Evolutionary conservation across 1,139 yeast genomes (phyloP).

Genomic region (Geotrichum aggregatum): DNA sequence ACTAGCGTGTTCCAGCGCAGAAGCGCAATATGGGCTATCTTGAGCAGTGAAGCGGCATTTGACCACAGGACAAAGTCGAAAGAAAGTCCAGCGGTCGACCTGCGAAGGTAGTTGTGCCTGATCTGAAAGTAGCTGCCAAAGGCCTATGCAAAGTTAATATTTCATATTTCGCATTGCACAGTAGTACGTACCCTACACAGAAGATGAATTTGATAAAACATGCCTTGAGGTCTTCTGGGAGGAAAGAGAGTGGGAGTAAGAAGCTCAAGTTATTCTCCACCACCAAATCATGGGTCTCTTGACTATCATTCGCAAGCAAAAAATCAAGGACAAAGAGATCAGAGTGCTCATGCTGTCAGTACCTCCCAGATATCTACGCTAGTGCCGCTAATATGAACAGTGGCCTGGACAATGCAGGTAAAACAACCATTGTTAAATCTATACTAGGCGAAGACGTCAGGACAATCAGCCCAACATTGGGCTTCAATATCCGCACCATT

Average conservation of each 20-base stretch:
- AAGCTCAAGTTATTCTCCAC: conserved; percentile 4
- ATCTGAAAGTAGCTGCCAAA: conserved; percentile 19
- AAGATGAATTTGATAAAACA: not conserved
- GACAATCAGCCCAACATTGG: conserved; percentile 57
- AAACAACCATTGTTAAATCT: conserved; percentile 69
- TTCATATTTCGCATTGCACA: too few relatives aligned
- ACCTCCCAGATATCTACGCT: not conserved
- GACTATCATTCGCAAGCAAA: conserved; percentile 76
- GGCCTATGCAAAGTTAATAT: conserved; percentile 4
- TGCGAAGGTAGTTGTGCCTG: conserved; percentile 17
- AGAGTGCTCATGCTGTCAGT: conserved; percentile 59
- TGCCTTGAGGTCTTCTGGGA: not conserved
- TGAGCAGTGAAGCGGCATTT: conserved; percentile 15
- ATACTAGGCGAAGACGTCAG: conserved; percentile 42
- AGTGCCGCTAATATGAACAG: conserved; percentile 24
- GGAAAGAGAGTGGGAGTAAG: not conserved
- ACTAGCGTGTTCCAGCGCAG: conserved; percentile 15
- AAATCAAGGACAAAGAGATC: conserved; percentile 71
- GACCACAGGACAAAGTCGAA: conserved; percentile 23
- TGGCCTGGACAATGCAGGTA: conserved; percentile 88
- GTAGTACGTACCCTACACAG: conserved; percentile 8
- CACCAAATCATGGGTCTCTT: conserved; percentile 65
- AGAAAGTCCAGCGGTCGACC: conserved; percentile 22
- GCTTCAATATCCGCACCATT: conserved; percentile 59
- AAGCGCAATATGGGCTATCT: conserved; percentile 15